These are phyloP conservation scores for Eimeria mitis DNA, from an alignment of 169 alveolate genomes.

Conservation along the genomic window DNA sequence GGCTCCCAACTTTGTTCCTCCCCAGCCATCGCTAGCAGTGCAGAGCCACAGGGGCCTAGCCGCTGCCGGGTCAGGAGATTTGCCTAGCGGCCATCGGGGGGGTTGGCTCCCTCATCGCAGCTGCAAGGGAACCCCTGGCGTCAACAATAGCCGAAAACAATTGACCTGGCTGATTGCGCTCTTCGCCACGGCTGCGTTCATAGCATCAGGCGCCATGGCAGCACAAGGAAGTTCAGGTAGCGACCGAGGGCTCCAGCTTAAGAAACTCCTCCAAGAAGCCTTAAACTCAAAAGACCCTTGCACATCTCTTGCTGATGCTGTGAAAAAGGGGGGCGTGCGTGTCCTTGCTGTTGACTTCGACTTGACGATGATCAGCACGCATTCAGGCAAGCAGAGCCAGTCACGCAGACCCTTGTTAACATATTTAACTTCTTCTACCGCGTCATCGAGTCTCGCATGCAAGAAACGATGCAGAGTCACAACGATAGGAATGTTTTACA, in stretches of 20 bases:
- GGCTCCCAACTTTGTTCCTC: not conserved
- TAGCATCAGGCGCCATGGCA: constrained; percentile 9
- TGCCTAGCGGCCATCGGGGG: not conserved
- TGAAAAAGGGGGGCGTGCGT: constrained; percentile 22
- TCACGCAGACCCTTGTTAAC: not conserved
- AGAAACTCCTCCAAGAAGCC: not conserved
- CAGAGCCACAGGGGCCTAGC: not conserved
- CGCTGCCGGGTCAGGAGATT: not conserved
- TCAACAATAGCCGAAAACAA: not conserved
- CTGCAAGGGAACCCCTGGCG: not conserved
- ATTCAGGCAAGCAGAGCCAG: constrained; percentile 45
- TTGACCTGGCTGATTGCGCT: not conserved
- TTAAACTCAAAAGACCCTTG: constrained; percentile 5
- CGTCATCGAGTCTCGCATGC: not conserved
- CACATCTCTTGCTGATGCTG: constrained; percentile 39
- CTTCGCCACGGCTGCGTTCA: not conserved
- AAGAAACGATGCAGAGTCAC: not conserved
- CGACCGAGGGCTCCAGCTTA: not conserved
- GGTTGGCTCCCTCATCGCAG: not conserved
- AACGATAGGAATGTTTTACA: not conserved
- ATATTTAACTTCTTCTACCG: not conserved
- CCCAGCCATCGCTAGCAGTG: not conserved
- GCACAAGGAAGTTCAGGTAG: not conserved
- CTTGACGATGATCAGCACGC: constrained; percentile 33
- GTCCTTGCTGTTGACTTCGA: constrained; percentile 66